A percentile compares a stretch with the other conserved stretches of the same genome.
Evolutionary conservation across 2,329 filamentous ascomycete species (phyloP).

Genomic region (Epichloe baconii): DNA sequence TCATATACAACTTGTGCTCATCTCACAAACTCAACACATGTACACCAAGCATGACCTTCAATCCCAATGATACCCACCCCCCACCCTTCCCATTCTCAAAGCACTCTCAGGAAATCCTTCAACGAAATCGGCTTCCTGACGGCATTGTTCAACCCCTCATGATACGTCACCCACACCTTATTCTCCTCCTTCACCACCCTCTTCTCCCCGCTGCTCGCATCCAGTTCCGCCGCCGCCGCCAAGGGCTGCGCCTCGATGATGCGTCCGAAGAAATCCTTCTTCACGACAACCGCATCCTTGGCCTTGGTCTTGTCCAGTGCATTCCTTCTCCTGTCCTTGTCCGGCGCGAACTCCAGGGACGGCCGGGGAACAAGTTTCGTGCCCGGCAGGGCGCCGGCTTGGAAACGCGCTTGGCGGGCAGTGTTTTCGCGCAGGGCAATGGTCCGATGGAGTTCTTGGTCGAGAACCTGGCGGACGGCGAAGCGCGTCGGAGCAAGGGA

Average conservation of each 20-base stretch:
- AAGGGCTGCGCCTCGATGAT: constrained; percentile 37
- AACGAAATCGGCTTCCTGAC: constrained; percentile 78
- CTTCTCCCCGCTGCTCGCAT: constrained; percentile 23
- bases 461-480: constrained; percentile 82
- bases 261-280: constrained; percentile 78
- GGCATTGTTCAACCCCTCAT: constrained; percentile 86
- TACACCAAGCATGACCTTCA: too few species aligned
- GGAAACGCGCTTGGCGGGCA: constrained; percentile 51
- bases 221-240: constrained; percentile 27
- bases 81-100: constrained; percentile 26
- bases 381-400: constrained; percentile 29
- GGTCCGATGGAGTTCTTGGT: constrained; percentile 75
- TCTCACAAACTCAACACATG: too few species aligned
- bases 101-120: constrained; percentile 58
- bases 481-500: constrained; percentile 68
- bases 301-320: constrained; percentile 19
- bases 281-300: constrained; percentile 33
- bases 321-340: constrained; percentile 26
- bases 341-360: constrained; percentile 4
- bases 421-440: constrained; percentile 52
- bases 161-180: constrained; percentile 74
- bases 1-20: too few species aligned
- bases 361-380: not conserved
- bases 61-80: not conserved
- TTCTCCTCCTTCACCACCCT: constrained; percentile 32